These are phyloP conservation scores for Lentinula aciculospora DNA, from an alignment of 768 basidiomycete genomes.

Conservation along the genomic window DNA sequence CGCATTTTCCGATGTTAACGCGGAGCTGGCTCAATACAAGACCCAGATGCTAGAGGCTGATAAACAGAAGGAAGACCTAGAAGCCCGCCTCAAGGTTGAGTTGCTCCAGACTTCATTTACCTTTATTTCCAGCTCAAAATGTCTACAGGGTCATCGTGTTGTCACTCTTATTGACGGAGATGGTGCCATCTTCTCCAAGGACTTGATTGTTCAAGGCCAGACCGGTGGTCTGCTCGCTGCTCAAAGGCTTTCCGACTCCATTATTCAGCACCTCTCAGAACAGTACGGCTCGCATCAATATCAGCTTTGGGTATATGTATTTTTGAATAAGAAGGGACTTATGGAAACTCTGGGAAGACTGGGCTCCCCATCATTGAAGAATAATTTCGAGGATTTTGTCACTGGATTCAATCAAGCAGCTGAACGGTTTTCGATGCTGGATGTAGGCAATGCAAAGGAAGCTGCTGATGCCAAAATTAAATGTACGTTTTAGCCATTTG, in stretches of 20 bases:
- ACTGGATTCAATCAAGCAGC: slow-evolving; percentile 67
- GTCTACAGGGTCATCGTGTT: slow-evolving; percentile 24
- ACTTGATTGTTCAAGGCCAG: slow-evolving; percentile 49
- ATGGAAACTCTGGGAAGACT: slow-evolving; percentile 37
- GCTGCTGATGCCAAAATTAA: slow-evolving; percentile 74
- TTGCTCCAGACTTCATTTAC: background rate
- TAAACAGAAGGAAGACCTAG: slow-evolving; percentile 30
- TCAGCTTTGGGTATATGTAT: slow-evolving; percentile 59
- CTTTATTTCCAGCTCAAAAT: background rate
- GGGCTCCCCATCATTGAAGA: slow-evolving; percentile 21
- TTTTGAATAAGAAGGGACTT: slow-evolving; percentile 59
- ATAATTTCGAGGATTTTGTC: slow-evolving; percentile 57
- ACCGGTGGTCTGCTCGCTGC: slow-evolving; percentile 56
- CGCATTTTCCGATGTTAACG: slow-evolving; percentile 4
- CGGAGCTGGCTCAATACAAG: slow-evolving; percentile 17
- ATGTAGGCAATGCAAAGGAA: slow-evolving; percentile 69
- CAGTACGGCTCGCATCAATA: slow-evolving; percentile 25
- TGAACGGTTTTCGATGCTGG: slow-evolving; percentile 62
- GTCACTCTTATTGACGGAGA: slow-evolving; percentile 63
- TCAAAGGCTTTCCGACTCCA: slow-evolving; percentile 26
- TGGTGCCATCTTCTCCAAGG: slow-evolving; percentile 50
- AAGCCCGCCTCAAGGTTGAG: slow-evolving; percentile 1
- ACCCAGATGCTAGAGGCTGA: slow-evolving; percentile 10
- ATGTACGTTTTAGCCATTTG: slow-evolving; percentile 33
- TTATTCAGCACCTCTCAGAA: slow-evolving; percentile 3